Evolutionary conservation across 1,284 basidiomycete species (phyloP), one percentile per base, ranked within the genome.

Genomic region (Lignosus rhinocerotis): DNA sequence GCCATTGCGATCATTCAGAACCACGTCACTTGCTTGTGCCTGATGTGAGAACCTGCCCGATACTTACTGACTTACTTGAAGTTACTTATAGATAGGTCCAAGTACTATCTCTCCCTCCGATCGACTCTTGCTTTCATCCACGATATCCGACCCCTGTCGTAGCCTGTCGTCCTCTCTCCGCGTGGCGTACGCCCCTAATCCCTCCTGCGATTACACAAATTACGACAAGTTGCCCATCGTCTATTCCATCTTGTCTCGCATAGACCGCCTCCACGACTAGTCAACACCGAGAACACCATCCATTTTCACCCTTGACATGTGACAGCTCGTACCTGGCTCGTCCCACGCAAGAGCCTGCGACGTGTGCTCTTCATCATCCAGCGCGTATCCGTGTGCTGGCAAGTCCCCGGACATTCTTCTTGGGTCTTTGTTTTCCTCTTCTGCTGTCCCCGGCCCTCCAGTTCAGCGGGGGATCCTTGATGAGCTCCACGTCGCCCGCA

Each of bases 1-100:
- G 34, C 41, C 36, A 25, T 48, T 51, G 55, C 58, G 61, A 59
- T 62, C 52, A 17, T 16, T 55, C 41, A 53, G 2, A 60, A 55
- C 52, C 56, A 44, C 34, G 56, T 46, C 43, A 30, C 59, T 14
- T 17, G 19, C 31, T n/a, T 14, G 55, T 61, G 48, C 59, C 59
- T 57, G 52, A 57, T 57, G 25, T 25, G 39, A 38, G 38, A 48
- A 19, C 33, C 19, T 25, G 12, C 41, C 46, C 41, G 50, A 48
- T 53, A n/a, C 30, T 25, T 45, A 48, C 55, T 25, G 25, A 25
- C 2, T 25, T 25, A 25, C 25, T 25, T 25, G 4, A 2, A 25
- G 25, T 25, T 25, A 25, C 25, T 25, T 25, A 25, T 25, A 25
- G 25, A 57, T 52, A 53, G 51, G 36, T 16, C 36, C 36, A 16